Conservation (phyloP, 306 rosid species). For the Rubus idaeus region DNA sequence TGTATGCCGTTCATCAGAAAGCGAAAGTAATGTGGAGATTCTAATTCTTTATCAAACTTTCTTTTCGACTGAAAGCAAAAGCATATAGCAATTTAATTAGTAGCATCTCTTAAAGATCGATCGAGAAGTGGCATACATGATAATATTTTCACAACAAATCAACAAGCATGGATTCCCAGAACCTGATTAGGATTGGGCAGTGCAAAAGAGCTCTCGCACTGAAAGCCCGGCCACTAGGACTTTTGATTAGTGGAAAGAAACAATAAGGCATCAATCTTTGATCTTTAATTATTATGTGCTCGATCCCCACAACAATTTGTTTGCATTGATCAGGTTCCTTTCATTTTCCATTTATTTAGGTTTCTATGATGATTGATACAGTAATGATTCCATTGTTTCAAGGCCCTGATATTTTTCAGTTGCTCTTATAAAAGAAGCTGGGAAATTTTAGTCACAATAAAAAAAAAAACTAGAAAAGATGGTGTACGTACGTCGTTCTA, state of each 20-base stretch:
- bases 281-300: constrained; percentile 2
- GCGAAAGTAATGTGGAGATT: neutral
- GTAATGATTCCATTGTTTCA: neutral
- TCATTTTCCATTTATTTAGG: constrained; percentile 1
- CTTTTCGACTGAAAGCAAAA: neutral
- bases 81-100: neutral
- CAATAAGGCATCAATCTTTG: neutral
- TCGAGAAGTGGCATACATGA: neutral
- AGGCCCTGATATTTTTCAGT: neutral
- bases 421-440: neutral
- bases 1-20: neutral
- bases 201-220: constrained; percentile 1
- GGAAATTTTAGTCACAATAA: too few species aligned
- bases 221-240: neutral
- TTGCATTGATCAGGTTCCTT: neutral
- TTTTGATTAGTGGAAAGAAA: neutral
- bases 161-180: constrained; percentile 6
- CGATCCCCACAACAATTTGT: constrained; percentile 1
- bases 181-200: neutral
- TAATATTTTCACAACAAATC: neutral
- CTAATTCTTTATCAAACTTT: neutral
- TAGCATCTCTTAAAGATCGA: neutral
- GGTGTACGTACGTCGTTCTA: neutral
- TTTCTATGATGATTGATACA: neutral
- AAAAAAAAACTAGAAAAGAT: neutral